A percentile compares a stretch with the other conserved stretches of the same genome.
Evolutionary conservation across 257 asterid genomes (phyloP).

Genomic region (Oldenlandia corymbosa): DNA sequence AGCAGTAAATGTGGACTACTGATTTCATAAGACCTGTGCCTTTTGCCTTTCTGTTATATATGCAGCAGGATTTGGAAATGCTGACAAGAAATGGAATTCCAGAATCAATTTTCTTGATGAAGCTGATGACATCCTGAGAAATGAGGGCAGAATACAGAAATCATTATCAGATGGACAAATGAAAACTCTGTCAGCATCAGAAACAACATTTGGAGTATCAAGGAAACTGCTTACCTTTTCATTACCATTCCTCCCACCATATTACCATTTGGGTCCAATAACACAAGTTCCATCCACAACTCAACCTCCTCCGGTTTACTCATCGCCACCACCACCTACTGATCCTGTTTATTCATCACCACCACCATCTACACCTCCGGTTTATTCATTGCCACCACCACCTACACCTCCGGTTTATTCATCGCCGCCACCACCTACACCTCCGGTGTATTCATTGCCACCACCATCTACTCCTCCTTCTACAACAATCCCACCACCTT

Average conservation of each 20-base stretch:
- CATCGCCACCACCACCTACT: too few relatives aligned
- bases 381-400: neutral
- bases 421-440: conserved; percentile 4
- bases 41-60: neutral
- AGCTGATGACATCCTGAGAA: neutral
- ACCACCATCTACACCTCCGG: neutral
- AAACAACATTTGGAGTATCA: neutral
- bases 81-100: conserved; percentile 4
- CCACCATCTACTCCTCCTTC: conserved; percentile 5
- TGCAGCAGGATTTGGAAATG: neutral
- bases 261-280: neutral
- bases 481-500: conserved; percentile 3
- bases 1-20: too few relatives aligned
- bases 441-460: neutral
- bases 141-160: too few relatives aligned
- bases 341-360: too few relatives aligned
- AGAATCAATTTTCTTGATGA: conserved; percentile 3
- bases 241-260: neutral
- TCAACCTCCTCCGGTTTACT: too few relatives aligned
- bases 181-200: neutral
- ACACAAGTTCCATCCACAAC: conserved; percentile 4
- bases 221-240: conserved; percentile 14
- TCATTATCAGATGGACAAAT: neutral
- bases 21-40: too few relatives aligned
- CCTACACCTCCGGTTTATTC: neutral